Percentiles rank a stretch among this genome's conserved stretches.
These are phyloP conservation scores for Lentinula raphanica DNA, from an alignment of 768 basidiomycete genomes.

Conservation along the genomic window DNA sequence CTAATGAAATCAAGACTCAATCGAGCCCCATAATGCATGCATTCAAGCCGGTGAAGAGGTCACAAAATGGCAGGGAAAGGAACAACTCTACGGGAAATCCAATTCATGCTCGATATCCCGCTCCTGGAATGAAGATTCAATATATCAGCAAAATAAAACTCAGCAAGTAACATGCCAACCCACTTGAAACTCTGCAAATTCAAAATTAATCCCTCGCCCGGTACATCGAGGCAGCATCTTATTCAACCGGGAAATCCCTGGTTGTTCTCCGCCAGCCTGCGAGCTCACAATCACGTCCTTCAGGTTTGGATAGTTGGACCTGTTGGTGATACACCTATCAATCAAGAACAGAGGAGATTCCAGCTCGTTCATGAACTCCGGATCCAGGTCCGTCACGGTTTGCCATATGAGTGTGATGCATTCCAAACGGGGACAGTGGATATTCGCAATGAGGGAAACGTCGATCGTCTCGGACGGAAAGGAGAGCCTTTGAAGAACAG, in stretches of 20 bases:
- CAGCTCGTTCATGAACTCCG: background rate
- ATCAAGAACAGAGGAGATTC: background rate
- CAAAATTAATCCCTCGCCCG: background rate
- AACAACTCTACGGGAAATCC: background rate
- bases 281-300: background rate
- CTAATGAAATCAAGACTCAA: too few species aligned
- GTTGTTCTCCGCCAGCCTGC: background rate
- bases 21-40: too few species aligned
- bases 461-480: constrained; percentile 2
- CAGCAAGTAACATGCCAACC: too few species aligned
- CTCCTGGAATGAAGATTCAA: background rate
- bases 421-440: background rate
- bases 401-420: constrained; percentile 2
- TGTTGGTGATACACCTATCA: constrained; percentile 3
- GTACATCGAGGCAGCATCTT: constrained; percentile 5
- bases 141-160: background rate
- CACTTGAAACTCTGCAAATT: background rate
- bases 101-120: background rate
- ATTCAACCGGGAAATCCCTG: background rate
- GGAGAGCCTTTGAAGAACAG: background rate
- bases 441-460: constrained; percentile 3
- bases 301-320: background rate
- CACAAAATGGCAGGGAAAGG: too few species aligned
- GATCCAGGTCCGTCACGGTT: constrained; percentile 2
- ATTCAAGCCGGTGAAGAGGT: too few species aligned